These are phyloP conservation scores for Sporothrix variecibatus DNA, from an alignment of 2,329 filamentous ascomycete genomes.

Conservation along the genomic window DNA sequence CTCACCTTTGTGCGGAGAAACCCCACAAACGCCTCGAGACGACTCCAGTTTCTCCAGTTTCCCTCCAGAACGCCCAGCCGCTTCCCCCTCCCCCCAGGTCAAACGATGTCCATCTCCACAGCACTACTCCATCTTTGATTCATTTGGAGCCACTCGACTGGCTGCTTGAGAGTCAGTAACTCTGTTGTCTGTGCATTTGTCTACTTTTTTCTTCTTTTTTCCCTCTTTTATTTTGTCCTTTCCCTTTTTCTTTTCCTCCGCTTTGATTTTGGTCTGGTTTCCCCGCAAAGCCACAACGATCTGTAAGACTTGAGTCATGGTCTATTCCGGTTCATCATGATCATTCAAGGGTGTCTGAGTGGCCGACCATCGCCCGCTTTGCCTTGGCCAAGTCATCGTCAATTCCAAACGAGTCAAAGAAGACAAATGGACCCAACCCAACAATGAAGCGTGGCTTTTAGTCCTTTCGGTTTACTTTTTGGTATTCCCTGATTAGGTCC, in stretches of 20 bases:
- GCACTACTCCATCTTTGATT: not conserved
- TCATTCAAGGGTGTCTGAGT: not conserved
- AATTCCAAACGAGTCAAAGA: not conserved
- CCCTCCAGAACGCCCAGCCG: not conserved
- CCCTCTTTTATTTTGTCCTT: too few species aligned
- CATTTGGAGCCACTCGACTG: not conserved
- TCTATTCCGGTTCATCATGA: not conserved
- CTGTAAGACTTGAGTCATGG: slow-evolving; percentile 17
- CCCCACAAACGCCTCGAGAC: not conserved
- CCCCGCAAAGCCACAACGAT: slow-evolving; percentile 12
- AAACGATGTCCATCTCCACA: not conserved
- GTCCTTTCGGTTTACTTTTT: not conserved
- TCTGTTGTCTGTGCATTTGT: not conserved
- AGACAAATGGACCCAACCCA: not conserved
- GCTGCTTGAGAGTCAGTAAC: not conserved
- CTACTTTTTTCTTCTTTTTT: not conserved
- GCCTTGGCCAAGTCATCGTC: not conserved
- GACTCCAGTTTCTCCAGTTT: not conserved
- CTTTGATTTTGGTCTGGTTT: not conserved
- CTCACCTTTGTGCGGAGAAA: not conserved
- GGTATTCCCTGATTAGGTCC: not conserved
- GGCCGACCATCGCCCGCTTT: not conserved
- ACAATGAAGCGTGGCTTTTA: not conserved
- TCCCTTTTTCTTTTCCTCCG: not conserved
- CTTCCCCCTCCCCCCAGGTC: not conserved